A percentile compares a stretch with the other conserved stretches of the same genome.
phyloP scores from a whole-genome alignment of 345 rosid genomes.

The Carallia brachiata region DNA sequence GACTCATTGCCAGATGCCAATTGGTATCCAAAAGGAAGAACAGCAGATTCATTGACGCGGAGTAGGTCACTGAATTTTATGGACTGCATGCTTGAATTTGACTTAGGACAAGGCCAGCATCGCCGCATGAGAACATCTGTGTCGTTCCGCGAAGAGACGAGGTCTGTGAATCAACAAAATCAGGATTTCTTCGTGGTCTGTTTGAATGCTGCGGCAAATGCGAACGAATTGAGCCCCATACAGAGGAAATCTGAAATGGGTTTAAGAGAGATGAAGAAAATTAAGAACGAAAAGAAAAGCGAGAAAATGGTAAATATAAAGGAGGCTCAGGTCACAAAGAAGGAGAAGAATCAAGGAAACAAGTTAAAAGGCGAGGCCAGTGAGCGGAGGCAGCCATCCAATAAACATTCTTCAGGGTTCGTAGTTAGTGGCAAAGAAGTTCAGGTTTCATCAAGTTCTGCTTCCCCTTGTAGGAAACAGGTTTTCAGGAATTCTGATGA shows the following conservation, averaged over 20 bases:
- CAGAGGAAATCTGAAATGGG: slow-evolving; percentile 34
- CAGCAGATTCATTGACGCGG: slow-evolving; percentile 47
- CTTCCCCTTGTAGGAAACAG: slow-evolving; percentile 12
- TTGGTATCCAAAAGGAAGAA: slow-evolving; percentile 35
- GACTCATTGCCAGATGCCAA: slow-evolving; percentile 55
- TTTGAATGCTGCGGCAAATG: slow-evolving; percentile 38
- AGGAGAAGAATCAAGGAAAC: slow-evolving; percentile 36
- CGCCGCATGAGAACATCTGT: slow-evolving; percentile 67
- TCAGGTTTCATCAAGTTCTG: slow-evolving; percentile 13
- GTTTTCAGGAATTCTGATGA: slow-evolving; percentile 11
- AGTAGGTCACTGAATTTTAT: slow-evolving; percentile 83
- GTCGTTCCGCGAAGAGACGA: slow-evolving; percentile 62
- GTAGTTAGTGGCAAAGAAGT: slow-evolving; percentile 18
- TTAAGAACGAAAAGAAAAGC: background rate
- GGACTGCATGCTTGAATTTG: slow-evolving; percentile 59
- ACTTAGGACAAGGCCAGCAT: slow-evolving; percentile 38
- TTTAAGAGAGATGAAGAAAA: slow-evolving; percentile 12
- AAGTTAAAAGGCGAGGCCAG: background rate
- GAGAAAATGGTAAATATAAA: slow-evolving; percentile 8
- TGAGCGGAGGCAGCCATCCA: no score
- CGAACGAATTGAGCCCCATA: slow-evolving; percentile 25
- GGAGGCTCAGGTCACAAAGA: slow-evolving; percentile 9
- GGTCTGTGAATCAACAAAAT: slow-evolving; percentile 27
- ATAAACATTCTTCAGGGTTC: slow-evolving; percentile 18
- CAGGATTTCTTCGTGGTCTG: slow-evolving; percentile 43